These are phyloP conservation scores for Komagataella ulmi DNA, from an alignment of 805 yeast species.

Conservation along the genomic window DNA sequence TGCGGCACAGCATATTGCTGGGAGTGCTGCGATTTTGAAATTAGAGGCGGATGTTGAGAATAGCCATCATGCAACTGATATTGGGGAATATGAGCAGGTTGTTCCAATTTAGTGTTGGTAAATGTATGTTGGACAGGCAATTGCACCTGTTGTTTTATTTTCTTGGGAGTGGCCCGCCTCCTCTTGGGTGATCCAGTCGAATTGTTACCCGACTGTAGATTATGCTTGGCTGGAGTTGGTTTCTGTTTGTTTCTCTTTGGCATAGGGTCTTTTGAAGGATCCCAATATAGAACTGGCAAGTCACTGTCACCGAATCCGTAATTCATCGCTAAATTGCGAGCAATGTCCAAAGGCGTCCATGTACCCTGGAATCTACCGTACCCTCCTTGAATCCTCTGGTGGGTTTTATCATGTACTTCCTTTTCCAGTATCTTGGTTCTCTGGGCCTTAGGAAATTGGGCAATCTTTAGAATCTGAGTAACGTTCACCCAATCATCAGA, in stretches of 20 bases:
- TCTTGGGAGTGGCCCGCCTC: background rate
- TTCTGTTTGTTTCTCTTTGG: slow-evolving; percentile 23
- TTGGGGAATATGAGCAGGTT: slow-evolving; percentile 1
- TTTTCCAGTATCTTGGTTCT: slow-evolving; percentile 65
- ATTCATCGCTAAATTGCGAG: slow-evolving; percentile 39
- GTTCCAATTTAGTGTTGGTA: background rate
- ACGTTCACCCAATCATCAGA: slow-evolving; percentile 91
- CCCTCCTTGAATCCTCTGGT: slow-evolving; percentile 77
- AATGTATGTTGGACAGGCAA: background rate
- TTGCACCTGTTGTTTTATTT: background rate
- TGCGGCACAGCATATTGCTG: slow-evolving; percentile 1
- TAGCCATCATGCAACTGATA: background rate
- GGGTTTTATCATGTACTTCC: slow-evolving; percentile 53
- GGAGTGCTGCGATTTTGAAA: background rate
- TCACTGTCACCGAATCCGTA: slow-evolving; percentile 38
- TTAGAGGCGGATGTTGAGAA: background rate
- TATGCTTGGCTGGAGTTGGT: background rate
- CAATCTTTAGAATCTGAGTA: slow-evolving; percentile 69
- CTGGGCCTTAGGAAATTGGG: slow-evolving; percentile 67
- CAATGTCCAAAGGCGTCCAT: slow-evolving; percentile 66
- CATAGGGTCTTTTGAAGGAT: slow-evolving; percentile 31
- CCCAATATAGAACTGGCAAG: slow-evolving; percentile 40
- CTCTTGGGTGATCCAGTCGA: background rate
- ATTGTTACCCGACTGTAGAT: background rate
- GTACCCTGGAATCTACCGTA: slow-evolving; percentile 80